Percentiles rank a stretch among this genome's conserved stretches.
phyloP scores from a whole-genome alignment of 371 early-diverging fungal species.

The Synchytrium microbalum region DNA sequence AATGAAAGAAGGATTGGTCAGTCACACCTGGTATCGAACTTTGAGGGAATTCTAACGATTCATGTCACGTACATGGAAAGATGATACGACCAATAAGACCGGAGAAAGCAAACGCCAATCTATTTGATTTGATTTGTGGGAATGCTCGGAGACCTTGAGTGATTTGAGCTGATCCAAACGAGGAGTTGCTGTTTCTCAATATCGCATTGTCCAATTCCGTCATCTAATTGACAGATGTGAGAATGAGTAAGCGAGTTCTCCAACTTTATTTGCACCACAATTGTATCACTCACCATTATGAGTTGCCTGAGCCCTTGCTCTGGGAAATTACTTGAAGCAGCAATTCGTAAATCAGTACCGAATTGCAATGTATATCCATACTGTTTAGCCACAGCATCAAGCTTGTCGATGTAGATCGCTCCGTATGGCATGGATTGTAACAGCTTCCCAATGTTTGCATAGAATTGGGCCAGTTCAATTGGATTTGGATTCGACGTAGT shows the following conservation, averaged over 20 bases:
- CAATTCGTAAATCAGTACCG: conserved; percentile 48
- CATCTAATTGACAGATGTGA: too few relatives aligned
- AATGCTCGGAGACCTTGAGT: conserved; percentile 49
- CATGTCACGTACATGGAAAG: not conserved
- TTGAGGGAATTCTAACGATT: conserved; percentile 37
- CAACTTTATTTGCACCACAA: conserved; percentile 39
- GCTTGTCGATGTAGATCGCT: conserved; percentile 32
- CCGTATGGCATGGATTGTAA: conserved; percentile 44
- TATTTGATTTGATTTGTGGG: too few relatives aligned
- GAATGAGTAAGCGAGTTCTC: conserved; percentile 46
- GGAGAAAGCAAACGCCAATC: too few relatives aligned
- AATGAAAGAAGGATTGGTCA: conserved; percentile 47
- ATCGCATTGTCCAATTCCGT: conserved; percentile 1
- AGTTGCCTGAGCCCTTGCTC: conserved; percentile 43
- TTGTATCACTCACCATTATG: too few relatives aligned
- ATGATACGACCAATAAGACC: not conserved
- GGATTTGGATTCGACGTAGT: not conserved
- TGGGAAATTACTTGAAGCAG: conserved; percentile 41
- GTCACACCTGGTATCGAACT: conserved; percentile 38
- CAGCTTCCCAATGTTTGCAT: conserved; percentile 23
- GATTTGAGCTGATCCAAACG: conserved; percentile 25
- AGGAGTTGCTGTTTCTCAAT: conserved; percentile 18
- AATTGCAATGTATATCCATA: conserved; percentile 45
- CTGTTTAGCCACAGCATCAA: conserved; percentile 29
- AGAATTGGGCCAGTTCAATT: conserved; percentile 16